Base-by-base conservation (phyloP, 2,329 filamentous ascomycete species). In the Bipolaris bicolor region DNA sequence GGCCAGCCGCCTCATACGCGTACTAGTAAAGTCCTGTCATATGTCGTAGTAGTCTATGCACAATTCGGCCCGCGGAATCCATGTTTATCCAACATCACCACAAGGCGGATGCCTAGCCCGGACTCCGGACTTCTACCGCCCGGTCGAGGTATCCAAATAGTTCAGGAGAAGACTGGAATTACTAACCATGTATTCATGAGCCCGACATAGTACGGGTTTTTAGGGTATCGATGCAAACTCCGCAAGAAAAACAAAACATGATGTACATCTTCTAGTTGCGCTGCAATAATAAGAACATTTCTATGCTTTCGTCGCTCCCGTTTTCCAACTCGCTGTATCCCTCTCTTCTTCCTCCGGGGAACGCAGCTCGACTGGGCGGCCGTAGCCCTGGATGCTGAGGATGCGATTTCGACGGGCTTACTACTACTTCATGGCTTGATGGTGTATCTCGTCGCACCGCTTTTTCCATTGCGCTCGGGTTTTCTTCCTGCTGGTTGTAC, bases 211-310 rank as follows among this genome's bases (percentile, higher is more conserved):
- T 10, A 43, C 20, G 40, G 29, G 10, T 11, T 24, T 43, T 43
- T 24, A n/a, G 40, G 40, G 40, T 43, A 43, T 43, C 40, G n/a
- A 43, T 24, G 40, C 20, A 41, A 24, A 22, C 10, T 43, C 20
- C 22, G 13, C 40, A 26, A 43, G n/a, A 24, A 15, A 41, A 10
- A 22, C n/a, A 24, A 43, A 24, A 11, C 20, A 3, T 43, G 22
- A 9, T 7, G 22, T 24, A 43, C 24, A 43, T 15, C 39, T 43
- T 43, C 26, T 33, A 52, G 10, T 57, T 36, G 18, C 31, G 49
- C 26, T 57, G 57, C 16, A 57, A 34, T 10, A 60, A 36, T 9
- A 60, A 36, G 13, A 60, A 47, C 9, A 60, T 57, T 26, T 60
- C 53, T 45, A 45, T 49, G 26, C 57, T 60, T 0, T 50, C 48